Conservation (phyloP, 305 asterid species). For the Fraxinus velutina region DNA sequence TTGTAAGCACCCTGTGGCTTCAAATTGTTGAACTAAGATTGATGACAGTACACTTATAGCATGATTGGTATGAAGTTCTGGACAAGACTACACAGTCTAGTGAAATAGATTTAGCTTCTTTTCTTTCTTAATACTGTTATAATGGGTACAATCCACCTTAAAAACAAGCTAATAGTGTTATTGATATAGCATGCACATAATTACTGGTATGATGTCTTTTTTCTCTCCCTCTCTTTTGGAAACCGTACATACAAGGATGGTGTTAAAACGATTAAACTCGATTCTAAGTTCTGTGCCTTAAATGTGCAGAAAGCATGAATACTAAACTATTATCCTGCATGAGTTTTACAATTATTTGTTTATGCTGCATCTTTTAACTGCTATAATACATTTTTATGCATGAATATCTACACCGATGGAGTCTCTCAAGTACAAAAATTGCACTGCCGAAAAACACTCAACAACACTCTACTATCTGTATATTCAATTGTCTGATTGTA, state of each 20-base stretch:
- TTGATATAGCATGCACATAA: background rate
- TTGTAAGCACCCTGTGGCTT: background rate
- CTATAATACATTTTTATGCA: background rate
- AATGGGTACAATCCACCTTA: background rate
- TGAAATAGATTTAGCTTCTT: background rate
- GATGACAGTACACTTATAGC: background rate
- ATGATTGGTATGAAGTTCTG: background rate
- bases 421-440: background rate
- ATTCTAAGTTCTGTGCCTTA: background rate
- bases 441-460: background rate
- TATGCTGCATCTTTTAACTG: background rate
- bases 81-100: background rate
- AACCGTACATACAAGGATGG: background rate
- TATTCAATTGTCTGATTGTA: constrained; percentile 5
- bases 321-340: background rate
- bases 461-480: background rate
- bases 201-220: background rate
- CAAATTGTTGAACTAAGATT: background rate
- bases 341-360: background rate
- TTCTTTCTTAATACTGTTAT: background rate
- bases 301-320: background rate
- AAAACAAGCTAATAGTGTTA: background rate
- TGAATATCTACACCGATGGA: background rate
- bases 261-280: background rate
- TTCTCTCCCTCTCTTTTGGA: background rate